Evolutionary conservation across 1,139 yeast species (phyloP).

Genomic region (Pichia sp.): DNA sequence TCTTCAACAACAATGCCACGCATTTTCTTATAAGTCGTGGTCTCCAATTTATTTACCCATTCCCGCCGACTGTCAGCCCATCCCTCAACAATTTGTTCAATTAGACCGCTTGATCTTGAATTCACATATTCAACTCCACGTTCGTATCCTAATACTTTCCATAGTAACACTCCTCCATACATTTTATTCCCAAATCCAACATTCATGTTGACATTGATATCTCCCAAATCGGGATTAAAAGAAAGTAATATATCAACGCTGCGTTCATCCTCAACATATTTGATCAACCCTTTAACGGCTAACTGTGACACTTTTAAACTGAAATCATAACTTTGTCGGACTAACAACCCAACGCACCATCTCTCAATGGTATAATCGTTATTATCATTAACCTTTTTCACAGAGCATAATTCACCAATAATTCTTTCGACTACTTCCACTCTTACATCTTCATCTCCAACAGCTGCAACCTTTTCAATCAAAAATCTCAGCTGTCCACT

Average conservation of each 20-base stretch:
- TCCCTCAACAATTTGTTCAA: slow-evolving; percentile 11
- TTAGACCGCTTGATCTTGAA: slow-evolving; percentile 1
- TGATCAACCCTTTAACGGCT: slow-evolving; percentile 52
- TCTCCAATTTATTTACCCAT: slow-evolving; percentile 5
- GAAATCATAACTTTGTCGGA: slow-evolving; percentile 68
- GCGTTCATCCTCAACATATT: slow-evolving; percentile 38
- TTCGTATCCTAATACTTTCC: slow-evolving; percentile 5
- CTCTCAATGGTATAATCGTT: slow-evolving; percentile 7
- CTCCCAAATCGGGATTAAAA: slow-evolving; percentile 43
- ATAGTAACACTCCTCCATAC: slow-evolving; percentile 2
- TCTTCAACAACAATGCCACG: slow-evolving; percentile 1
- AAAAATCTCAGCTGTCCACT: slow-evolving; percentile 68
- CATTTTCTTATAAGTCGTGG: neutral
- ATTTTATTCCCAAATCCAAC: neutral
- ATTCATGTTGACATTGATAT: slow-evolving; percentile 32
- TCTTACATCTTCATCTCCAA: slow-evolving; percentile 1
- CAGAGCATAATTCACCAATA: slow-evolving; percentile 2
- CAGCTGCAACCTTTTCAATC: slow-evolving; percentile 29
- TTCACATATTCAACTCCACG: slow-evolving; percentile 8
- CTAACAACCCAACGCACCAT: slow-evolving; percentile 40
- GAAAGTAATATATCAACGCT: slow-evolving; percentile 39
- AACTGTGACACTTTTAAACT: slow-evolving; percentile 51
- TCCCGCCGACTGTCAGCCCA: slow-evolving; percentile 9
- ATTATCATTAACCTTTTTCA: neutral
- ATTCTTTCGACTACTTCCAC: slow-evolving; percentile 4